phyloP scores from a whole-genome alignment of 768 basidiomycete species.

The Lentinula edodes region DNA sequence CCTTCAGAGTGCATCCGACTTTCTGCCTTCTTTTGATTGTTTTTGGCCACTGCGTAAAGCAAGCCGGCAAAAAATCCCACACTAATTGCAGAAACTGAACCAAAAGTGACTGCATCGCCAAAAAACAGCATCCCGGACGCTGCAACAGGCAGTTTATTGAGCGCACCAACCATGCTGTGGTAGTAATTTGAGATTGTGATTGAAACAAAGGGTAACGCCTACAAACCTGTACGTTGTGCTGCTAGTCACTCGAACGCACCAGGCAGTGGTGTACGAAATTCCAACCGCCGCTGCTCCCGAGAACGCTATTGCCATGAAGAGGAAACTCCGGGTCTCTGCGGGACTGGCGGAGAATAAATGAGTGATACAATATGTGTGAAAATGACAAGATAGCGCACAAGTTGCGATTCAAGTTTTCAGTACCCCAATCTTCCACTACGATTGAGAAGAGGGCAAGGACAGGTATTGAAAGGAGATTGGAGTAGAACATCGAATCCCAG shows the following conservation, averaged over 20 bases:
- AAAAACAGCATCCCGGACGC: conserved; percentile 99
- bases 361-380: neutral
- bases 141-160: conserved; percentile 97
- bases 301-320: conserved; percentile 87
- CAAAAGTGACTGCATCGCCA: conserved; percentile 80
- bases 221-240: conserved; percentile 95
- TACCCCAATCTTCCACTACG: conserved; percentile 85
- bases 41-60: conserved; percentile 92
- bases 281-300: conserved; percentile 98
- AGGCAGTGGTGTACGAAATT: conserved; percentile 97
- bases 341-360: conserved; percentile 52
- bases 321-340: conserved; percentile 64
- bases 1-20: conserved; percentile 41
- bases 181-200: conserved; percentile 2
- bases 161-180: conserved; percentile 87
- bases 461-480: conserved; percentile 93
- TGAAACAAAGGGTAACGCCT: neutral
- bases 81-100: conserved; percentile 82
- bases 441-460: conserved; percentile 80
- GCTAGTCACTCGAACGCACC: conserved; percentile 94
- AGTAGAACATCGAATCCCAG: conserved; percentile 99
- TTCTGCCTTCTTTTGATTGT: conserved; percentile 81
- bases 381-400: conserved; percentile 60
- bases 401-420: conserved; percentile 68
- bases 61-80: conserved; percentile 91